These are phyloP conservation scores for Metschnikowia similis DNA, from an alignment of 805 yeast genomes.

Conservation along the genomic window DNA sequence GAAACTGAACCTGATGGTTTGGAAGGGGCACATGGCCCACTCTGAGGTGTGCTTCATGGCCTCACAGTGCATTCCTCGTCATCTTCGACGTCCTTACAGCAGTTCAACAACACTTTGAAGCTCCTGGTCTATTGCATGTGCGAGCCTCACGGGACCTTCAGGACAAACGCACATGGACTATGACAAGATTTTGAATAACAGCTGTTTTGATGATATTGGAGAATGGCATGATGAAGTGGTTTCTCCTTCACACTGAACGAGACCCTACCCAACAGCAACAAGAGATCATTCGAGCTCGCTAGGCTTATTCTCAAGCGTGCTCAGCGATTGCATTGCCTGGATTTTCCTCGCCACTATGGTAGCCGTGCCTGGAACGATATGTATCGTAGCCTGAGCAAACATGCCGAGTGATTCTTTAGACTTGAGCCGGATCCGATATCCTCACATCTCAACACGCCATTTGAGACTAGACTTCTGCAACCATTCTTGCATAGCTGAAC, in stretches of 20 bases:
- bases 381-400: not conserved
- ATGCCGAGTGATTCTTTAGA: not conserved
- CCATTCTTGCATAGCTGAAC: too few relatives aligned
- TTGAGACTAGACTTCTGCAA: too few relatives aligned
- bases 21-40: not conserved
- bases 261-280: not conserved
- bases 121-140: slow-evolving; percentile 11
- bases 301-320: slow-evolving; percentile 1
- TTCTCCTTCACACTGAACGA: slow-evolving; percentile 4
- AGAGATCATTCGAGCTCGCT: slow-evolving; percentile 1
- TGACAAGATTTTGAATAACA: slow-evolving; percentile 7
- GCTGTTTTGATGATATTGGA: slow-evolving; percentile 7
- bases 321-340: slow-evolving; percentile 8
- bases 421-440: not conserved
- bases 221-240: slow-evolving; percentile 10
- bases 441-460: not conserved
- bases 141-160: slow-evolving; percentile 2
- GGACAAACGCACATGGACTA: not conserved
- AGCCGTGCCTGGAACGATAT: slow-evolving; percentile 9
- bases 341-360: slow-evolving; percentile 12
- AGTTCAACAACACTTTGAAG: slow-evolving; percentile 11
- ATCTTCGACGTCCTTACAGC: slow-evolving; percentile 1
- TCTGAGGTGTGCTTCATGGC: slow-evolving; percentile 5
- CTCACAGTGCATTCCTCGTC: slow-evolving; percentile 9
- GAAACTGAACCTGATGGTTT: too few relatives aligned